Evolutionary conservation across 164 flowering plant genomes (phyloP).

Genomic region (Houttuynia cordata): DNA sequence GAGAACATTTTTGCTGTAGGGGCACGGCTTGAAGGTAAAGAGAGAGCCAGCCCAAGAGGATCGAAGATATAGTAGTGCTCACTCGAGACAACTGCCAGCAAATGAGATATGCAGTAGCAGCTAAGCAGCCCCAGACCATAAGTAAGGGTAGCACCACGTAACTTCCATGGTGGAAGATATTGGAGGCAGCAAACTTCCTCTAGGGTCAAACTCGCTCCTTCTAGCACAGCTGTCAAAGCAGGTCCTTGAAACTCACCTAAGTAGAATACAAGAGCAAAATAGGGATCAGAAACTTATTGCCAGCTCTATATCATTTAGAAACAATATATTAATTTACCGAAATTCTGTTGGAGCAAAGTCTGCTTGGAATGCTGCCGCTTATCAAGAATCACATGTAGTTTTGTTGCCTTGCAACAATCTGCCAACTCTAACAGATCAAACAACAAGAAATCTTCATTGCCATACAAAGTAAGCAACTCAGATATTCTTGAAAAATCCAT

Average conservation of each 20-base stretch:
- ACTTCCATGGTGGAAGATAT: slow-evolving; percentile 87
- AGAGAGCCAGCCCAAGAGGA: slow-evolving; percentile 71
- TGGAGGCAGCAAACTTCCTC: slow-evolving; percentile 77
- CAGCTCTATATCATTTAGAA: background rate
- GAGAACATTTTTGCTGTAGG: slow-evolving; percentile 82
- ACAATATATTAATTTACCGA: slow-evolving; percentile 36
- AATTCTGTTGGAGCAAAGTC: slow-evolving; percentile 79
- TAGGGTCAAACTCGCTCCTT: slow-evolving; percentile 71
- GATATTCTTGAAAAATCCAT: slow-evolving; percentile 60
- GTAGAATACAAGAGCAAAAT: background rate
- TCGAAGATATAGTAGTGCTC: slow-evolving; percentile 85
- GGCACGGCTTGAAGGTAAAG: slow-evolving; percentile 36
- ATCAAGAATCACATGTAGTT: slow-evolving; percentile 73
- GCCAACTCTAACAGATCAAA: slow-evolving; percentile 95
- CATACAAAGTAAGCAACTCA: slow-evolving; percentile 56
- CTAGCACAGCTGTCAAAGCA: slow-evolving; percentile 66
- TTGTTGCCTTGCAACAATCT: slow-evolving; percentile 82
- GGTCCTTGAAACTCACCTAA: slow-evolving; percentile 97
- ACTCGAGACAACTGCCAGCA: slow-evolving; percentile 61
- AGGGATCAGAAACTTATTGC: background rate
- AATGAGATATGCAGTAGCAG: slow-evolving; percentile 59
- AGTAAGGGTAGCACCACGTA: slow-evolving; percentile 64
- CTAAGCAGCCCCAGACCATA: slow-evolving; percentile 89
- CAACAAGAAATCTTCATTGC: slow-evolving; percentile 49
- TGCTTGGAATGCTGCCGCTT: slow-evolving; percentile 75